phyloP scores from a whole-genome alignment of 2,329 filamentous ascomycete species.

The Phialophora chinensis region DNA sequence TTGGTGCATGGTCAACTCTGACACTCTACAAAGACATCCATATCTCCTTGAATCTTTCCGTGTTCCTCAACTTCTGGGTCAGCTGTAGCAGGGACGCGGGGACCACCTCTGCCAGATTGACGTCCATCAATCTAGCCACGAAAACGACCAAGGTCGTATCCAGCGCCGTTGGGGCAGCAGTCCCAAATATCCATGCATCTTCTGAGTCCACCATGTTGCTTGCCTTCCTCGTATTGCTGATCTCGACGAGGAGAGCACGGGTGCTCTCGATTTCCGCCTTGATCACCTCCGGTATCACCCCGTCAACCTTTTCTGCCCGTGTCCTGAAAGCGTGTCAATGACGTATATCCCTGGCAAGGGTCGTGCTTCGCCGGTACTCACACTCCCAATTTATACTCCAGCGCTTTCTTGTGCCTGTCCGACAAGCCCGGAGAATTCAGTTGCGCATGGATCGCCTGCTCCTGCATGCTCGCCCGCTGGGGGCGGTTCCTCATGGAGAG shows the following conservation, averaged over 20 bases:
- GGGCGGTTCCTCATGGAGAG: constrained; percentile 9
- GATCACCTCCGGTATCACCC: constrained; percentile 3
- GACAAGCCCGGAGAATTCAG: constrained; percentile 5
- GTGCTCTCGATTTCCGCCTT: constrained; percentile 11
- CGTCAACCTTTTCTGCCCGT: constrained; percentile 10
- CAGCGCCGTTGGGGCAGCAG: constrained; percentile 8
- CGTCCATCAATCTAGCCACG: constrained; percentile 11
- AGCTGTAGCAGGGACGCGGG: constrained; percentile 10
- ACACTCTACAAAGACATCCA: constrained; percentile 3
- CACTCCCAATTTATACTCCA: constrained; percentile 24
- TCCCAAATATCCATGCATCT: constrained; percentile 14
- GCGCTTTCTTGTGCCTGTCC: constrained; percentile 17
- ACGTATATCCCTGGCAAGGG: background rate
- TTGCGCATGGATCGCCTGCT: constrained; percentile 3
- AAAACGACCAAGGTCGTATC: constrained; percentile 17
- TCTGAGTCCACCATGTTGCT: background rate
- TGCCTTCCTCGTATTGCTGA: background rate
- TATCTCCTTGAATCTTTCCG: constrained; percentile 8
- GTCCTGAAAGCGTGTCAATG: background rate
- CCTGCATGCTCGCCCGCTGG: constrained; percentile 1
- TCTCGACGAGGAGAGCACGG: constrained; percentile 4
- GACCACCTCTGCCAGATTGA: constrained; percentile 15
- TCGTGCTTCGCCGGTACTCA: background rate
- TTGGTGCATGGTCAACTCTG: background rate
- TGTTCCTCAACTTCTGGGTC: constrained; percentile 1